Percentiles rank a stretch among this genome's conserved stretches.
phyloP scores from a whole-genome alignment of 345 rosid genomes.

The Citrus cavaleriei region DNA sequence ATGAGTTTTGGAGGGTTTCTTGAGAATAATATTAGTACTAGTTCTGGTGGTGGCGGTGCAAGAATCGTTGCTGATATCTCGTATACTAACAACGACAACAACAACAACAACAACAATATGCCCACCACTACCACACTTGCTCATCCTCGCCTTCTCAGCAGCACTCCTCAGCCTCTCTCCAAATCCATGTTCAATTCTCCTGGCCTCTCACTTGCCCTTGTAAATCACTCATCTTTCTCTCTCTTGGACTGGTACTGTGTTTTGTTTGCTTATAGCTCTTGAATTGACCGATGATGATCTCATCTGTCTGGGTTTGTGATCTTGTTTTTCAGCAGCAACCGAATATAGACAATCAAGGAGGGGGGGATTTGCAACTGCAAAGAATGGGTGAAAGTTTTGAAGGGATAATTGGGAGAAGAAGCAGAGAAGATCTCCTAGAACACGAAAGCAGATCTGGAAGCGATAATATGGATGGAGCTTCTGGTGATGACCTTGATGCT shows the following conservation, averaged over 20 bases:
- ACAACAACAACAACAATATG: conserved; percentile 20
- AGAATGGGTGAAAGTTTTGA: conserved; percentile 38
- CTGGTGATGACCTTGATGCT: conserved; percentile 94
- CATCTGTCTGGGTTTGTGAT: background rate
- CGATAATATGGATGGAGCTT: conserved; percentile 86
- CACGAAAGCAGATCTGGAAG: conserved; percentile 97
- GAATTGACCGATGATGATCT: too few species aligned
- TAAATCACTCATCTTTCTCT: conserved; percentile 12
- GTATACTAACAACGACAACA: conserved; percentile 21
- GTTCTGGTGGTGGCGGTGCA: conserved; percentile 41
- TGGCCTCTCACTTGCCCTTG: conserved; percentile 80
- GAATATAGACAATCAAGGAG: conserved; percentile 38
- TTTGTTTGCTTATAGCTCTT: too few species aligned
- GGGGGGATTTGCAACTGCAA: conserved; percentile 19
- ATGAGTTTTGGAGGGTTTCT: conserved; percentile 85
- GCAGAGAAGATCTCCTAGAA: conserved; percentile 41
- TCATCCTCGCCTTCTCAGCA: conserved; percentile 47
- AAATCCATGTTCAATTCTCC: conserved; percentile 72
- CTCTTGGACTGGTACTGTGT: too few species aligned
- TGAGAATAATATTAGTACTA: conserved; percentile 30
- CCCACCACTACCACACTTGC: conserved; percentile 53
- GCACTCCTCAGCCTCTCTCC: conserved; percentile 27
- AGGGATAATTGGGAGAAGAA: conserved; percentile 29
- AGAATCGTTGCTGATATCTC: conserved; percentile 44
- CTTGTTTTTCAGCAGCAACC: conserved; percentile 40